A percentile compares a stretch with the other conserved stretches of the same genome.
Evolutionary conservation across 805 yeast genomes (phyloP).

Genomic region (Cyberlindnera mississippiensis): DNA sequence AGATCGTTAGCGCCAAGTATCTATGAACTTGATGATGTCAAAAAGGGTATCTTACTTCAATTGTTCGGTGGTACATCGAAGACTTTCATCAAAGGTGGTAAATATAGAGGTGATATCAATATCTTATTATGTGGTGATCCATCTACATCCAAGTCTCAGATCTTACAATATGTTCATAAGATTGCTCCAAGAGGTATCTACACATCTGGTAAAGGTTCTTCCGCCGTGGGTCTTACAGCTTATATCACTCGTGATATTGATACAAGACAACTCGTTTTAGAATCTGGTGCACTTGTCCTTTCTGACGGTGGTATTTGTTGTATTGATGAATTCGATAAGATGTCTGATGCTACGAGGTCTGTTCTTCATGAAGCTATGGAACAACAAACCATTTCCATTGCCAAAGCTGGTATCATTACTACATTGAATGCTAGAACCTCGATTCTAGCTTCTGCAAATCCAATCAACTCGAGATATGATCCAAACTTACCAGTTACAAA

Average conservation of each 20-base stretch:
- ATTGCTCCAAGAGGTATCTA: conserved; percentile 98
- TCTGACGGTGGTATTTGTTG: conserved; percentile 99
- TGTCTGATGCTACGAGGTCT: conserved; percentile 91
- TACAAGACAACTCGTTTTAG: conserved; percentile 88
- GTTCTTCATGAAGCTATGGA: conserved; percentile 99
- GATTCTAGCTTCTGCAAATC: conserved; percentile 93
- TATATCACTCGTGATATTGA: conserved; percentile 93
- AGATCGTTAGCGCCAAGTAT: conserved; percentile 96
- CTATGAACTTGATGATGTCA: conserved; percentile 93
- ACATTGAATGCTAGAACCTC: conserved; percentile 96
- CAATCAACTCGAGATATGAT: conserved; percentile 91
- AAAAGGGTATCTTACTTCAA: conserved; percentile 89
- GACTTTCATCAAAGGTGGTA: conserved; percentile 82
- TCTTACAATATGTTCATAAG: conserved; percentile 91
- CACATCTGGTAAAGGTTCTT: conserved; percentile 98
- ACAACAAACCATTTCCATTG: conserved; percentile 96
- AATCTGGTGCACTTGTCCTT: conserved; percentile 92
- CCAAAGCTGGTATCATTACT: conserved; percentile 97
- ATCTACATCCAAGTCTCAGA: conserved; percentile 93
- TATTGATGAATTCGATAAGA: conserved; percentile 97
- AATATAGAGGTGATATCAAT: conserved; percentile 94
- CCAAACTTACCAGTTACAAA: conserved; percentile 93
- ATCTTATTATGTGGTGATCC: conserved; percentile 96
- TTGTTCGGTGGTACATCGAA: conserved; percentile 95
- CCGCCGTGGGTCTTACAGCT: conserved; percentile 98